Evolutionary conservation across 2,329 filamentous ascomycete species (phyloP), one percentile per base, ranked within the genome.

Genomic region (Hirsutella rhossiliensis): DNA sequence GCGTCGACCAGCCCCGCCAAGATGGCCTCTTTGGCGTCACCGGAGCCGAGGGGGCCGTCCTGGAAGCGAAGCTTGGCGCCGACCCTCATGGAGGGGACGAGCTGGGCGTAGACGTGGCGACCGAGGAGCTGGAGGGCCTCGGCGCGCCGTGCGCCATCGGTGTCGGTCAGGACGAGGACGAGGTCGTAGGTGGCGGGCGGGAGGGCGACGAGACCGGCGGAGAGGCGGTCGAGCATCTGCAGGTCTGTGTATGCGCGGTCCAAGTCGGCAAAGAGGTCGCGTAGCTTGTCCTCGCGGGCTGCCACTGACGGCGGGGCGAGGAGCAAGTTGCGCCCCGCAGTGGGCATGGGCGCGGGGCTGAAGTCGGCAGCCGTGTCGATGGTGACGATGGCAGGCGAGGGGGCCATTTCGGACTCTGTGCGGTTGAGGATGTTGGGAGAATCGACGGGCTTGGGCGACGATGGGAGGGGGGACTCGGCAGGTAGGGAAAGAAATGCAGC

Each of bases 191-290:
- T 84, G 41, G 77, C 69, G 43, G 76, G 54, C 1, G 89, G 84
- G 0, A 98, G 79, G 8, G 80, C 71, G 45, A 92, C 86, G 32
- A 95, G 72, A 48, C 87, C 87, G 31, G 85, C 77, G 2, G 85
- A 80, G 36, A 98, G 76, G 42, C 92, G 87, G 67, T 98, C 92
- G 48, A 98, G 84, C 92, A 98, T 98, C 64, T 97, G 92, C 43
- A 98, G 73, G 60, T 98, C 92, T 49, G 88, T 90, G 39, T 75
- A 71, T 50, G 74, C 68, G 58, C 87, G 82, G 62, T 92, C 80
- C 67, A 87, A 80, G 45, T 78, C 70, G 47, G 79, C 72, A 56
- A 94, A 77, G 49, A 92, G 72, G 52, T 71, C 68, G 51, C 79
- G 76, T 51, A 97, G 74, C 55, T 80, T 80, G 52, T 87, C 82